A percentile compares a stretch with the other conserved stretches of the same genome.
phyloP scores from a whole-genome alignment of 176 grass and related monocot genomes.

The Musa acuminata region DNA sequence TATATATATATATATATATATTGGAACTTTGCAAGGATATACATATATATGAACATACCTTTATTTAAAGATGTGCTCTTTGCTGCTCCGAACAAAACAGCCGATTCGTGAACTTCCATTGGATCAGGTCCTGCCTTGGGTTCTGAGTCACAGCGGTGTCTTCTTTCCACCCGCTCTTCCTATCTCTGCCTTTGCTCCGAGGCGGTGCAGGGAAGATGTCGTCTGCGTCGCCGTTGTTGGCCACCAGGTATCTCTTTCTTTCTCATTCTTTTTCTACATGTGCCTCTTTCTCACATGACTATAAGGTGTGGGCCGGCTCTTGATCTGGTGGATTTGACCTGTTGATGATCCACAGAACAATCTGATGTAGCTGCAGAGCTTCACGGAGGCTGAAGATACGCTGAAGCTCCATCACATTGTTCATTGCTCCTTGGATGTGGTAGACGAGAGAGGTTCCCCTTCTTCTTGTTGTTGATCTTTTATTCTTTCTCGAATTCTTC shows the following conservation, averaged over 20 bases:
- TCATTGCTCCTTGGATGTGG: conserved; percentile 73
- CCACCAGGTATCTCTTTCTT: conserved; percentile 43
- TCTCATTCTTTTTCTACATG: neutral
- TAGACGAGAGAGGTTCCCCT: conserved; percentile 63
- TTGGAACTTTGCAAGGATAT: no score
- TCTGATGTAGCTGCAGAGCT: conserved; percentile 81
- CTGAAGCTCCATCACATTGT: conserved; percentile 91
- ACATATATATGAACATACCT: no score
- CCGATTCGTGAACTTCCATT: no score
- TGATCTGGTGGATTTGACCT: conserved; percentile 12
- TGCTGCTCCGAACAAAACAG: no score
- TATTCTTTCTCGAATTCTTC: neutral
- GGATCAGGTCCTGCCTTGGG: neutral
- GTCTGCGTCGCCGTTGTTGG: conserved; percentile 80
- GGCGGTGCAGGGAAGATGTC: conserved; percentile 36
- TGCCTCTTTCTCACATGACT: neutral
- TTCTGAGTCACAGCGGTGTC: neutral
- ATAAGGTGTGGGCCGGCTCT: neutral
- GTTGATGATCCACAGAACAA: conserved; percentile 46
- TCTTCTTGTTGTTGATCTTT: neutral
- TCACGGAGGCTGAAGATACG: conserved; percentile 63
- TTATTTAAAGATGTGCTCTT: no score
- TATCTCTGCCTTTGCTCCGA: neutral
- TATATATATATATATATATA: no score
- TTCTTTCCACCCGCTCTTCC: neutral